Evolutionary conservation across 495 filamentous ascomycete genomes (phyloP).

Genomic region (Trichoderma erinaceum): DNA sequence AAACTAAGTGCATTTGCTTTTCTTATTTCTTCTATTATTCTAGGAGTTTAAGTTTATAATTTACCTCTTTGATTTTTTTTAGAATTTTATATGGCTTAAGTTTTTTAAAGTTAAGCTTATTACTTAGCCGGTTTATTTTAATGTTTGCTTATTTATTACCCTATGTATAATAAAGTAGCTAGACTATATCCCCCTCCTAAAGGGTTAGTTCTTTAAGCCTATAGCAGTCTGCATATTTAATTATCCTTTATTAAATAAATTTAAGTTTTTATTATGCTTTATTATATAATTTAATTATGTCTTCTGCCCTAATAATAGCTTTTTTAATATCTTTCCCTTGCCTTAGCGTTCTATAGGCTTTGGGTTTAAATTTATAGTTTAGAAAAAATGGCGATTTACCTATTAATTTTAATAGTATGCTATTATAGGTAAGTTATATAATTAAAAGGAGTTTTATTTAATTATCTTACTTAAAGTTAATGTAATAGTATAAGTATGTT

Average conservation of each 20-base stretch:
- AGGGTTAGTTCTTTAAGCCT: no score
- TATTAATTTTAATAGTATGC: no score
- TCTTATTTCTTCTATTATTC: neutral
- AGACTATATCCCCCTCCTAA: no score
- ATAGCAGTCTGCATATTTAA: neutral
- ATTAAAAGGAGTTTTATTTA: neutral
- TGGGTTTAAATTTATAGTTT: no score
- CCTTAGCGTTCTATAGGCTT: no score
- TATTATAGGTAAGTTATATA: neutral
- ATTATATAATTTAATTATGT: neutral
- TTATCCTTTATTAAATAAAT: neutral
- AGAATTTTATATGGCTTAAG: neutral
- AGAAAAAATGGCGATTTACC: no score
- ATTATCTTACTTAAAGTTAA: constrained; percentile 1
- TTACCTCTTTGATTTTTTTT: neutral
- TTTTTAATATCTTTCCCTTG: no score
- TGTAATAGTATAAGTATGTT: constrained; percentile 11
- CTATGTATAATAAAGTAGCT: no score
- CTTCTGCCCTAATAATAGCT: neutral
- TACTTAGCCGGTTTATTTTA: neutral
- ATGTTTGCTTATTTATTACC: neutral
- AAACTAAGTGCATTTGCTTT: no score
- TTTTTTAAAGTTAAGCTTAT: neutral
- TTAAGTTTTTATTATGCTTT: neutral
- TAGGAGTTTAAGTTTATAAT: neutral